Percentiles rank a stretch among this genome's conserved stretches.
phyloP scores from a whole-genome alignment of 2,329 filamentous ascomycete species.

The Colletotrichum sp. region DNA sequence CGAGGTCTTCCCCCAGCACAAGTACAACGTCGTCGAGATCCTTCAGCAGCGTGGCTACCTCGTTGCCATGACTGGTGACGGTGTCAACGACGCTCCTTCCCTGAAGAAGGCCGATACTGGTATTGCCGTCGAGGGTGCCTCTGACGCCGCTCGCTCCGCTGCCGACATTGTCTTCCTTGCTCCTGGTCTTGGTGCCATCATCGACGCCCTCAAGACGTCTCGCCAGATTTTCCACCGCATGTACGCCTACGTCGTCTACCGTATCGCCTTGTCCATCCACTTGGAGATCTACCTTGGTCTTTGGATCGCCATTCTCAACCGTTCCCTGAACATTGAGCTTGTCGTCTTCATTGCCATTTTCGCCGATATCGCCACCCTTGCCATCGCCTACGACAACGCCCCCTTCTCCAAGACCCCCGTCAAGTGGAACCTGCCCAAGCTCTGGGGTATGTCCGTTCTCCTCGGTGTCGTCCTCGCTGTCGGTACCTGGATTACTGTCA shows the following conservation, averaged over 20 bases:
- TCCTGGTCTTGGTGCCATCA: slow-evolving; percentile 89
- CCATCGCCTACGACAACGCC: slow-evolving; percentile 93
- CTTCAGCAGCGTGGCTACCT: slow-evolving; percentile 92
- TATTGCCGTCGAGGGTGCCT: slow-evolving; percentile 92
- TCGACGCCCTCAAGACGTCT: slow-evolving; percentile 90
- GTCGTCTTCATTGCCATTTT: slow-evolving; percentile 96
- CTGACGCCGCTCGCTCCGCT: slow-evolving; percentile 87
- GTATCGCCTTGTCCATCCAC: slow-evolving; percentile 90
- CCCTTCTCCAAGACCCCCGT: slow-evolving; percentile 53
- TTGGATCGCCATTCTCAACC: slow-evolving; percentile 89
- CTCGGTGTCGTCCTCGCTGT: slow-evolving; percentile 81
- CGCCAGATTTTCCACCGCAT: slow-evolving; percentile 97
- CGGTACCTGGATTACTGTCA: slow-evolving; percentile 89
- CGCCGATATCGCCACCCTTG: slow-evolving; percentile 88
- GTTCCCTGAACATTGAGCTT: slow-evolving; percentile 82
- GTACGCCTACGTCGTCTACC: slow-evolving; percentile 96
- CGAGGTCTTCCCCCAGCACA: slow-evolving; percentile 94
- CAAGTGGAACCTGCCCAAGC: slow-evolving; percentile 94
- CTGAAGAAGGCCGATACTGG: slow-evolving; percentile 96
- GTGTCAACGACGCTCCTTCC: slow-evolving; percentile 92
- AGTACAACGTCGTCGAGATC: slow-evolving; percentile 93
- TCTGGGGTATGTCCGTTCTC: slow-evolving; percentile 90
- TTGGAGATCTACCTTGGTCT: slow-evolving; percentile 90
- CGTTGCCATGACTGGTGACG: slow-evolving; percentile 95
- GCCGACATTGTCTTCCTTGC: slow-evolving; percentile 95